Evolutionary conservation across 129 eudicot species (phyloP).

Genomic region (Erigeron canadensis): DNA sequence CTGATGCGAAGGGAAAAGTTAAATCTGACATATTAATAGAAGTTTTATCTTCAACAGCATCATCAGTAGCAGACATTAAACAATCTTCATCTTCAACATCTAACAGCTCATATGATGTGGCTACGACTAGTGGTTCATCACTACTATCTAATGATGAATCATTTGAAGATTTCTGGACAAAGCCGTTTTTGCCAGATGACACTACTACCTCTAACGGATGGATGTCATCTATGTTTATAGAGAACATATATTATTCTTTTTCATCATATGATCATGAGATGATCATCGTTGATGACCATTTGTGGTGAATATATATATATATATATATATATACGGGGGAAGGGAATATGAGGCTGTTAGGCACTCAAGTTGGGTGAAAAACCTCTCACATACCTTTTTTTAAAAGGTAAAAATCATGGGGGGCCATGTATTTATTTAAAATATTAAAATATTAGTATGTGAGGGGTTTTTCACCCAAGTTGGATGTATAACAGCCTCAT

Average conservation of each 20-base stretch:
- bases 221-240: background rate
- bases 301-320: no score
- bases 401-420: no score
- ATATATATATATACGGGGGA: no score
- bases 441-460: no score
- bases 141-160: background rate
- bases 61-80: conserved; percentile 4
- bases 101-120: conserved; percentile 1
- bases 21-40: conserved; percentile 1
- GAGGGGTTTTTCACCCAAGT: no score
- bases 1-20: background rate
- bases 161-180: conserved; percentile 12
- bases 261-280: conserved; percentile 8
- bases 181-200: background rate
- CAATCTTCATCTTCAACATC: conserved; percentile 4
- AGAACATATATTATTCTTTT: background rate
- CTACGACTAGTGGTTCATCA: background rate
- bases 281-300: conserved; percentile 9
- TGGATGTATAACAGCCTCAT: no score
- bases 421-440: no score
- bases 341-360: no score
- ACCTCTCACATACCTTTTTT: no score
- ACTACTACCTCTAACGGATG: no score
- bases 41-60: conserved; percentile 7
- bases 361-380: no score